phyloP scores from a whole-genome alignment of 2,329 filamentous ascomycete species.

The Pseudopithomyces maydicus region DNA sequence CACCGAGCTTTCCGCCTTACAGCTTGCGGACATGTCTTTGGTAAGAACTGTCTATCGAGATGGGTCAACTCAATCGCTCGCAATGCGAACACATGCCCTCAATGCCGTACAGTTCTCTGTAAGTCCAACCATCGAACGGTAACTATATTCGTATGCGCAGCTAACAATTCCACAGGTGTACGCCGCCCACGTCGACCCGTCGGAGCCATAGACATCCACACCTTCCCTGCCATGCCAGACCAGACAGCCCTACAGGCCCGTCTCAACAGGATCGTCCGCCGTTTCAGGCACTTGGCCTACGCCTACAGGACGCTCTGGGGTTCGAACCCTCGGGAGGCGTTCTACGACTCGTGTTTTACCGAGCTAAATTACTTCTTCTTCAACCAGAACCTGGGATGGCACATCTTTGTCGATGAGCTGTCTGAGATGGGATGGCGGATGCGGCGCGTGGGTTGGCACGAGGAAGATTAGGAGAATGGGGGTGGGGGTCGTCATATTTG shows the following conservation, averaged over 20 bases:
- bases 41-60: constrained; percentile 12
- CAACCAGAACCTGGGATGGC: constrained; percentile 6
- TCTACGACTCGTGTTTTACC: neutral
- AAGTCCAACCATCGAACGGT: neutral
- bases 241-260: neutral
- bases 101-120: constrained; percentile 16
- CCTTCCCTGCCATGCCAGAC: neutral
- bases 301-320: constrained; percentile 3
- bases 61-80: constrained; percentile 17
- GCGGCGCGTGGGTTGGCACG: constrained; percentile 11
- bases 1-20: constrained; percentile 15
- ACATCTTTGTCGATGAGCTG: neutral
- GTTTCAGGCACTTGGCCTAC: neutral
- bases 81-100: constrained; percentile 18
- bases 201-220: neutral
- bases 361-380: constrained; percentile 14
- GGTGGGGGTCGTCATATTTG: neutral
- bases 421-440: neutral
- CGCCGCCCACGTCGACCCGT: constrained; percentile 6
- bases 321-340: neutral
- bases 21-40: constrained; percentile 15
- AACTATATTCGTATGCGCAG: neutral
- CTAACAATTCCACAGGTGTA: neutral
- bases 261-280: neutral
- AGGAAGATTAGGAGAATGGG: neutral